Conservation (phyloP, 768 basidiomycete species). For the Exsudoporus frostii region DNA sequence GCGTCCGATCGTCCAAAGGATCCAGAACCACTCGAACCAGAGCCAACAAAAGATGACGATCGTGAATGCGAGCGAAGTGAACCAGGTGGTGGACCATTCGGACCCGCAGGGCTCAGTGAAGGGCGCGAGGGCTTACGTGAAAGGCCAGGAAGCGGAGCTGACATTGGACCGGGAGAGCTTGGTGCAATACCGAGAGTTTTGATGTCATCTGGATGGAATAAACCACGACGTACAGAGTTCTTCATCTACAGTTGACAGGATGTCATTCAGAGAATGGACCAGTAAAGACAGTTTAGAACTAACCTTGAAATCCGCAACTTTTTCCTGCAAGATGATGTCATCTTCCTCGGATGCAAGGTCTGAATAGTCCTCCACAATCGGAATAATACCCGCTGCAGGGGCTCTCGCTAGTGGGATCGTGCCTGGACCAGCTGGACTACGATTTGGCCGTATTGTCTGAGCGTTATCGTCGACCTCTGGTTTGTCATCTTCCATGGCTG, state of each 20-base stretch:
- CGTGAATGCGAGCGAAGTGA: conserved; percentile 49
- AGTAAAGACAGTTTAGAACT: conserved; percentile 7
- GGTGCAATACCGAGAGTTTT: conserved; percentile 63
- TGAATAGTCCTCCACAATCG: conserved; percentile 89
- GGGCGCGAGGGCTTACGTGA: conserved; percentile 52
- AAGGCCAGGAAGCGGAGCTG: conserved; percentile 63
- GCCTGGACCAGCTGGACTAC: conserved; percentile 58
- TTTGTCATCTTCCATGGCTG: conserved; percentile 53
- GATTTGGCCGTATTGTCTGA: conserved; percentile 72
- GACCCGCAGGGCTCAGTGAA: conserved; percentile 44
- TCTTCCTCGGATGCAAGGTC: conserved; percentile 83
- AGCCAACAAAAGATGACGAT: conserved; percentile 53
- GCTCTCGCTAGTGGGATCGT: conserved; percentile 56
- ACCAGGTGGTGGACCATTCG: conserved; percentile 24
- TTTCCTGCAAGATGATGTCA: conserved; percentile 63
- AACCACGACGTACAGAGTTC: conserved; percentile 65
- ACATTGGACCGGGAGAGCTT: conserved; percentile 54
- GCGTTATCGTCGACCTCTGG: conserved; percentile 66
- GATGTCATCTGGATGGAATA: conserved; percentile 89
- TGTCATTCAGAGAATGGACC: background rate
- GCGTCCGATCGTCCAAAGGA: conserved; percentile 72
- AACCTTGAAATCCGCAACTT: conserved; percentile 84
- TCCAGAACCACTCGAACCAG: conserved; percentile 37
- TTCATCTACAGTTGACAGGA: conserved; percentile 48
- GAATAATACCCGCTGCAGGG: conserved; percentile 57